Conservation (phyloP, 768 basidiomycete genomes). For the Pleurotus giganteus region DNA sequence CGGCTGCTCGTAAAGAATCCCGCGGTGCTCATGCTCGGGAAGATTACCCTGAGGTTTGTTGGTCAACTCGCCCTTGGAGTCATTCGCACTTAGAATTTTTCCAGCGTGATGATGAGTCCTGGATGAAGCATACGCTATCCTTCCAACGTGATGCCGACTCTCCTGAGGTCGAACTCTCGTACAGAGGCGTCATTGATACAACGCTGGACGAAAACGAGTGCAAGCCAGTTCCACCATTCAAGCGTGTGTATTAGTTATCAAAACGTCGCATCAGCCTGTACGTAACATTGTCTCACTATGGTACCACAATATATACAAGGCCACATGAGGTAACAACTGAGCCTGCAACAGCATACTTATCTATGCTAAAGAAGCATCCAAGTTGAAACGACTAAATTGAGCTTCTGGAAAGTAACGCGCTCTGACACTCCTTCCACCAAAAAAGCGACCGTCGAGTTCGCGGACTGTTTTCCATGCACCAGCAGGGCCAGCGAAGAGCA, state of each 20-base stretch:
- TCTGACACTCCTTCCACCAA: constrained; percentile 81
- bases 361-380: constrained; percentile 44
- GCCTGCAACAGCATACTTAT: neutral
- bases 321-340: neutral
- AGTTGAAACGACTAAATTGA: constrained; percentile 45
- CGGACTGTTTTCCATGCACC: constrained; percentile 97
- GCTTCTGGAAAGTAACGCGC: constrained; percentile 79
- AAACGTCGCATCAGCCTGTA: neutral
- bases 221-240: constrained; percentile 96
- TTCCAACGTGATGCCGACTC: constrained; percentile 77
- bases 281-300: neutral
- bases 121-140: constrained; percentile 97
- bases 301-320: constrained; percentile 12
- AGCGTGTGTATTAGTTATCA: constrained; percentile 78
- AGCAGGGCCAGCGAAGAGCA: constrained; percentile 85
- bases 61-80: neutral
- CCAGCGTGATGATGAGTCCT: constrained; percentile 87
- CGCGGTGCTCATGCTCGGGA: constrained; percentile 99
- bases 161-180: constrained; percentile 86
- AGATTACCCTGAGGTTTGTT: constrained; percentile 87
- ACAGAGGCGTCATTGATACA: constrained; percentile 79
- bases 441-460: constrained; percentile 90
- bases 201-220: constrained; percentile 97
- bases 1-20: constrained; percentile 93
- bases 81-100: constrained; percentile 1